These are phyloP conservation scores for Camelina neglecta DNA, from an alignment of 345 rosid genomes.

Conservation along the genomic window DNA sequence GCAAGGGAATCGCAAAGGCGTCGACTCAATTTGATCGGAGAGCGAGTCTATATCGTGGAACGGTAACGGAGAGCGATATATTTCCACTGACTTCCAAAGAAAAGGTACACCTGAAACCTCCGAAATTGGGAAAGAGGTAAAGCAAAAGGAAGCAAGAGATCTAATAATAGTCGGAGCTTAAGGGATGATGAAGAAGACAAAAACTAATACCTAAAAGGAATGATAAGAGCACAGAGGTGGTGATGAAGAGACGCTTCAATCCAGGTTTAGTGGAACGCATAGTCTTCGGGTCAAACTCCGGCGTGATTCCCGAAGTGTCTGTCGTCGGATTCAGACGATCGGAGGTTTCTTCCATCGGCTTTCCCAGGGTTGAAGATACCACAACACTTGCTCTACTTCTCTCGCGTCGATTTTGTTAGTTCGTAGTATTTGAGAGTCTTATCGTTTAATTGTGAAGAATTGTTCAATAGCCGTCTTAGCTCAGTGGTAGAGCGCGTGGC, in stretches of 20 bases:
- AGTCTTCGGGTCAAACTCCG: slow-evolving; percentile 50
- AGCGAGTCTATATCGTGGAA: slow-evolving; percentile 72
- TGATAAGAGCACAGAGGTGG: slow-evolving; percentile 68
- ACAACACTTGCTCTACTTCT: slow-evolving; percentile 59
- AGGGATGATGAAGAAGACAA: not conserved
- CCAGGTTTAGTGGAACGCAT: slow-evolving; percentile 81
- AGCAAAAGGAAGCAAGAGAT: slow-evolving; percentile 4
- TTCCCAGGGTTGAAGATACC: slow-evolving; percentile 38
- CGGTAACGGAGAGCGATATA: slow-evolving; percentile 88
- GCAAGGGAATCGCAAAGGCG: slow-evolving; percentile 62
- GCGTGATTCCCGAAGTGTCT: slow-evolving; percentile 30
- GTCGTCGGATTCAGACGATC: slow-evolving; percentile 35
- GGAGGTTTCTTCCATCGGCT: slow-evolving; percentile 56
- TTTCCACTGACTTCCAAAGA: slow-evolving; percentile 90
- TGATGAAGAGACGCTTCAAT: slow-evolving; percentile 74
- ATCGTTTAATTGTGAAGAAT: rapidly evolving
- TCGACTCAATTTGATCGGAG: slow-evolving; percentile 55
- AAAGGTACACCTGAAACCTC: slow-evolving; percentile 64
- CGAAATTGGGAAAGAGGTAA: not conserved
- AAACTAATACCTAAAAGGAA: slow-evolving; percentile 64
- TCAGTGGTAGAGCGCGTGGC: slow-evolving; percentile 59
- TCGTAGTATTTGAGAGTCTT: rapidly evolving
- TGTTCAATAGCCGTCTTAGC: slow-evolving; percentile 38
- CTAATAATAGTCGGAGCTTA: not conserved
- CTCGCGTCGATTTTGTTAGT: slow-evolving; percentile 5